Base-by-base conservation (phyloP, 1,284 basidiomycete genomes). In the Fomes fomentarius region DNA sequence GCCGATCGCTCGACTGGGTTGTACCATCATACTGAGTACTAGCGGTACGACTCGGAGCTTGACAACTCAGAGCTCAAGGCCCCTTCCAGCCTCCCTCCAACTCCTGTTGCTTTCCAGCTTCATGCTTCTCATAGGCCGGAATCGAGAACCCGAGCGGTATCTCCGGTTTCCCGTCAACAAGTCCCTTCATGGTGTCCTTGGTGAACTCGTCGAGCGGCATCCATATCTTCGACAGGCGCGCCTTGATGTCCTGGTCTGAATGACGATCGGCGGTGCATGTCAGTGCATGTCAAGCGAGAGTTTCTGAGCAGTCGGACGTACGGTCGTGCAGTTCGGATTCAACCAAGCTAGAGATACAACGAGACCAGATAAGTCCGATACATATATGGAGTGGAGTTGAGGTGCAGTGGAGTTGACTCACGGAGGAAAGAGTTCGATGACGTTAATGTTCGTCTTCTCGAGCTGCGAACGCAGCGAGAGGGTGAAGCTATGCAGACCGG, bases 251-350 rank as follows among this genome's bases (percentile, higher is more conserved):
- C 66, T 82, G 77, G 25, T 75, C 83, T 84, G 56, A n/a, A n/a
- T n/a, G n/a, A n/a, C n/a, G n/a, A n/a, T n/a, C n/a, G n/a, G n/a
- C n/a, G n/a, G n/a, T n/a, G n/a, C n/a, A n/a, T n/a, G n/a, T n/a
- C n/a, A n/a, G n/a, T n/a, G n/a, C n/a, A n/a, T n/a, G n/a, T n/a
- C n/a, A n/a, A n/a, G n/a, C n/a, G n/a, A n/a, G n/a, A n/a, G n/a
- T n/a, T n/a, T n/a, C n/a, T n/a, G n/a, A 19, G 19, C 2, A 4
- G 3, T 6, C 7, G 24, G 12, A 3, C 7, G 14, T 64, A 82
- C 83, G 71, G 56, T 86, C 83, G 63, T 88, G 85, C 24, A 87
- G 70, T 61, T 87, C 84, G 6, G 84, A 86, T 68, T 85, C 83
- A 11, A 84, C 81, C 85, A 72, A 4, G 82, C 83, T 24, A n/a